These are phyloP conservation scores for Alternaria postmessia DNA, from an alignment of 2,329 filamentous ascomycete species.

Conservation along the genomic window DNA sequence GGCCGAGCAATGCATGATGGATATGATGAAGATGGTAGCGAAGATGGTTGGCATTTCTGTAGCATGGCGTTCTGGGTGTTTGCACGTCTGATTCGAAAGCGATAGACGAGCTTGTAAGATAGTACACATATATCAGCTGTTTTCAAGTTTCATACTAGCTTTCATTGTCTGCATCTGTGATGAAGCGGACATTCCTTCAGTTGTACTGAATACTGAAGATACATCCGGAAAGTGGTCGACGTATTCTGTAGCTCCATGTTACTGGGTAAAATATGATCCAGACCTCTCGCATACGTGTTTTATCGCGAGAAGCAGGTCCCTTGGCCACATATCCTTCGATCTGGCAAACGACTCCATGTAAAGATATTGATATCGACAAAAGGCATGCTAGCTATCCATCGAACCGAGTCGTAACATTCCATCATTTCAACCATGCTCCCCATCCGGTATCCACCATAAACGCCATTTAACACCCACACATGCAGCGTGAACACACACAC, in stretches of 20 bases:
- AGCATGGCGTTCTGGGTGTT: slow-evolving; percentile 13
- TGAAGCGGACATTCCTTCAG: not conserved
- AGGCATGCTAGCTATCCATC: not conserved
- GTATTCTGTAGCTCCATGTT: too few relatives aligned
- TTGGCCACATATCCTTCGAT: too few relatives aligned
- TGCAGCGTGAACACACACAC: not conserved
- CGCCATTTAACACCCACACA: not conserved
- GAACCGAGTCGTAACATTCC: not conserved
- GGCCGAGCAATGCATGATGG: slow-evolving; percentile 9
- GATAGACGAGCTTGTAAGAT: slow-evolving; percentile 13
- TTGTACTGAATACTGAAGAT: too few relatives aligned
- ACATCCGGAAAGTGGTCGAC: too few relatives aligned
- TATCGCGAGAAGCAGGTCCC: too few relatives aligned
- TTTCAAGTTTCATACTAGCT: not conserved
- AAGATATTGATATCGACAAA: not conserved
- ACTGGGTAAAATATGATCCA: too few relatives aligned
- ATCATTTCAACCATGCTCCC: not conserved
- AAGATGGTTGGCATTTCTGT: slow-evolving; percentile 7
- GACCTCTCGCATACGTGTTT: too few relatives aligned
- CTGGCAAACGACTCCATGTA: not conserved
- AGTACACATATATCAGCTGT: slow-evolving; percentile 9
- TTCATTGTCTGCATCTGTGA: not conserved
- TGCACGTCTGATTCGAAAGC: not conserved
- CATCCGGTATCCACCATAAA: not conserved
- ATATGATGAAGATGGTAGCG: not conserved